A percentile compares a stretch with the other conserved stretches of the same genome.
Evolutionary conservation across 2,329 filamentous ascomycete species (phyloP).

Genomic region (Ophiobolus disseminans): DNA sequence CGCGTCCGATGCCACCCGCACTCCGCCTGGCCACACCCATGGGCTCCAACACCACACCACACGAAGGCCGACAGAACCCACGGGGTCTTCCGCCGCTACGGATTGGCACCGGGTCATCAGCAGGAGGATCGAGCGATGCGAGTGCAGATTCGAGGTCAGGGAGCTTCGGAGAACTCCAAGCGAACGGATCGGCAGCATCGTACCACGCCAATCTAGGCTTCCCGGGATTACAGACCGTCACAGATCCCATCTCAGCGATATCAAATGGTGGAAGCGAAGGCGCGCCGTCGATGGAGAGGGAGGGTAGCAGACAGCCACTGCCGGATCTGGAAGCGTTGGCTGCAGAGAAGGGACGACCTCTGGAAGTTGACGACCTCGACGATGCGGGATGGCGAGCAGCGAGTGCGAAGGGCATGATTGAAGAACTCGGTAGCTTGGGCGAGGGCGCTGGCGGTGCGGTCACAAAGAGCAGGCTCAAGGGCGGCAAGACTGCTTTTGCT

Average conservation of each 20-base stretch:
- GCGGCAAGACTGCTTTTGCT: conserved; percentile 92
- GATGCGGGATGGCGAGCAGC: conserved; percentile 95
- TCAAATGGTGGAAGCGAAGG: conserved; percentile 78
- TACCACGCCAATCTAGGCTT: conserved; percentile 80
- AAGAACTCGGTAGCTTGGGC: conserved; percentile 86
- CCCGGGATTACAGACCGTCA: conserved; percentile 71
- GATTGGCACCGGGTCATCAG: conserved; percentile 63
- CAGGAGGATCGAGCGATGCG: conserved; percentile 79
- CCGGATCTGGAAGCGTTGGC: conserved; percentile 80
- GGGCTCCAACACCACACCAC: conserved; percentile 76
- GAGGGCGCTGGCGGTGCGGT: conserved; percentile 97
- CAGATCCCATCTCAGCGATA: conserved; percentile 87
- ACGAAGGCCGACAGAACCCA: conserved; percentile 67
- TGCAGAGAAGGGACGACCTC: conserved; percentile 78
- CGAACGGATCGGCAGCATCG: conserved; percentile 86
- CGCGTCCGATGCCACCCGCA: conserved; percentile 72
- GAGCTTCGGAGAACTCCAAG: conserved; percentile 81
- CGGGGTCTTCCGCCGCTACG: conserved; percentile 63
- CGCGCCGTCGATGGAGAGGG: conserved; percentile 75
- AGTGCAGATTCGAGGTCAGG: conserved; percentile 83
- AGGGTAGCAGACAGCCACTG: conserved; percentile 79
- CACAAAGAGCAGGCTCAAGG: conserved; percentile 86
- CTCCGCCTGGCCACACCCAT: conserved; percentile 87
- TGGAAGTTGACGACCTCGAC: conserved; percentile 94
- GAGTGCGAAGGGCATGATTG: conserved; percentile 84